A percentile compares a stretch with the other conserved stretches of the same genome.
phyloP scores from a whole-genome alignment of 176 grass and related monocot species.

The Elymus sibiricus region DNA sequence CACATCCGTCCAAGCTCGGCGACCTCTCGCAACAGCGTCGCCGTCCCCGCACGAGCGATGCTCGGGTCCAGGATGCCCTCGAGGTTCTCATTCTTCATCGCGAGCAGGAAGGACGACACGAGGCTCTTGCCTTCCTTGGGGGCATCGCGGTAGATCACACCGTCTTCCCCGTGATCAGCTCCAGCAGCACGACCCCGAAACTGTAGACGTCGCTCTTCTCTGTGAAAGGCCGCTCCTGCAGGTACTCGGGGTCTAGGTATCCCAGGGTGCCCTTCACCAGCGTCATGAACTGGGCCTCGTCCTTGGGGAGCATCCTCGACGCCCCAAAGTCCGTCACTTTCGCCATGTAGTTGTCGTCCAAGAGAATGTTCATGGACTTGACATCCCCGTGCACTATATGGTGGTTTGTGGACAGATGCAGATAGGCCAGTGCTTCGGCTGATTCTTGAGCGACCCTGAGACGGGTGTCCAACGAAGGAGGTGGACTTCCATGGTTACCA shows the following conservation, averaged over 20 bases:
- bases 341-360: neutral
- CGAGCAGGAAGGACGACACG: neutral
- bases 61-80: neutral
- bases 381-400: constrained; percentile 11
- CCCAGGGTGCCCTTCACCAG: neutral
- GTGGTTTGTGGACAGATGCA: neutral
- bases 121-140: neutral
- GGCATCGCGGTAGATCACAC: neutral
- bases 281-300: constrained; percentile 4
- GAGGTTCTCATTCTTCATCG: neutral
- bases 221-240: neutral
- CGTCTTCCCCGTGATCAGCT: neutral
- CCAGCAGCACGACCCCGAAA: constrained; percentile 15
- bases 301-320: constrained; percentile 4
- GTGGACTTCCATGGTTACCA: neutral
- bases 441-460: neutral
- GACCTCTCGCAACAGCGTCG: neutral
- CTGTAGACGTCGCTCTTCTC: constrained; percentile 19
- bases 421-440: neutral
- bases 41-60: neutral
- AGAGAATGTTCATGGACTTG: neutral
- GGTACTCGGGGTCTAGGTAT: constrained; percentile 25
- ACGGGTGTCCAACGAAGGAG: neutral
- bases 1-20: neutral
- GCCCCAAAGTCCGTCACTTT: neutral